Evolutionary conservation across 805 yeast species (phyloP).

Genomic region (Candida nitratophila): DNA sequence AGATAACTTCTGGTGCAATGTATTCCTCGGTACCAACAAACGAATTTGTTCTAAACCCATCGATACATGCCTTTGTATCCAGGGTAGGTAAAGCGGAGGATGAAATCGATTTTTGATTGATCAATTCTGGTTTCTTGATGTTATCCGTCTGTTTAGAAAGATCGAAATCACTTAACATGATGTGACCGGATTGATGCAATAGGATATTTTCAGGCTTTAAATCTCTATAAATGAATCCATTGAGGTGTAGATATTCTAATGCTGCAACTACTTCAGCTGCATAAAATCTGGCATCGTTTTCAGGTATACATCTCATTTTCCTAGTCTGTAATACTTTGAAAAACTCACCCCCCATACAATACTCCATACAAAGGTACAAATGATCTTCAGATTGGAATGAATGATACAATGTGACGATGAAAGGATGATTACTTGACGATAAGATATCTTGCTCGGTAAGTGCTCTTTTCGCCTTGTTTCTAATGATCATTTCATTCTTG

Average conservation of each 20-base stretch:
- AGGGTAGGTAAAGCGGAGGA: conserved; percentile 43
- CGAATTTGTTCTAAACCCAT: conserved; percentile 94
- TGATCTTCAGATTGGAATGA: conserved; percentile 93
- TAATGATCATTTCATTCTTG: conserved; percentile 88
- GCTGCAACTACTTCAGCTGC: conserved; percentile 98
- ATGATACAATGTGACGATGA: conserved; percentile 92
- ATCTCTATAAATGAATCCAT: conserved; percentile 97
- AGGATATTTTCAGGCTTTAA: conserved; percentile 94
- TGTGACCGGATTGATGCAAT: conserved; percentile 94
- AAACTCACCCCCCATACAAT: conserved; percentile 99
- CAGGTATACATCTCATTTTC: conserved; percentile 75
- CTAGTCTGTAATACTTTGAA: conserved; percentile 93
- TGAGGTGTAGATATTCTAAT: conserved; percentile 85
- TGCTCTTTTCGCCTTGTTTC: conserved; percentile 92
- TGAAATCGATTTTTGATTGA: conserved; percentile 23
- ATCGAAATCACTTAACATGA: conserved; percentile 96
- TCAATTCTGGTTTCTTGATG: conserved; percentile 69
- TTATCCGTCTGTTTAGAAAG: conserved; percentile 81
- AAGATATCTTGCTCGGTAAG: conserved; percentile 95
- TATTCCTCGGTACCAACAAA: conserved; percentile 99
- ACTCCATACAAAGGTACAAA: conserved; percentile 93
- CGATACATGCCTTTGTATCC: conserved; percentile 92
- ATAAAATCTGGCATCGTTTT: conserved; percentile 85
- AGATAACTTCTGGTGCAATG: conserved; percentile 95
- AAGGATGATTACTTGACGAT: conserved; percentile 94